Evolutionary conservation across 441 rosid genomes (phyloP), one percentile per base, ranked within the genome.

Genomic region (Hura crepitans): DNA sequence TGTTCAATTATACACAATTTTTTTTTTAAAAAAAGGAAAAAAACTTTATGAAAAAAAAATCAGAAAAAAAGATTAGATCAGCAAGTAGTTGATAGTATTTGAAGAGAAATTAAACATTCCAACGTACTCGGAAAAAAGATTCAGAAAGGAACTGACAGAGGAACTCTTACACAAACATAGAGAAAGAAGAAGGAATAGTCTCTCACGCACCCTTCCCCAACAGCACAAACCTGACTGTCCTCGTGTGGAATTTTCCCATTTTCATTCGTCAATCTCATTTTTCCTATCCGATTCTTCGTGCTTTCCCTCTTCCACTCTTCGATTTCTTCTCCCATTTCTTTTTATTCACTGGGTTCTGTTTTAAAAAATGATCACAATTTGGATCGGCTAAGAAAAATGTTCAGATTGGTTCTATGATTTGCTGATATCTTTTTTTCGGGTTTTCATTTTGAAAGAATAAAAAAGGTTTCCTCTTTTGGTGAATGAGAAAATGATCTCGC

Each of bases 401-500:
- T 35, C 31, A 58, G 70, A 37, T 73, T 65, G 46, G 62, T 70
- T 28, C 27, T 63, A 59, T 20, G 66, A 75, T 62, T 65, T 22
- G 37, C 33, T 70, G 72, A 42, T 64, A 25, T 59, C 58, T 10
- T 2, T 33, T 20, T 66, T n/a, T 23, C 25, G 50, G 27, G 50
- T 13, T 53, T 33, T 23, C 33, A 17, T 66, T 53, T 56, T 20
- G 13, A 20, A 60, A 66, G 17, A 53, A 2, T 35, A 8, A 23
- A 2, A n/a, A 2, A 33, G 49, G 20, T 64, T 65, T 30, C 35
- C 13, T 57, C 13, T 58, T 9, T 20, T 5, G 23, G 55, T 47
- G 35, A 65, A 57, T 66, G 67, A 22, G 30, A 72, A 74, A 68
- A 95, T 90, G 98, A 87, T 86, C 81, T 65, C 82, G 59, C 87